Base-by-base conservation (phyloP, 2,329 filamentous ascomycete genomes). In the Xylariaceae sp. region DNA sequence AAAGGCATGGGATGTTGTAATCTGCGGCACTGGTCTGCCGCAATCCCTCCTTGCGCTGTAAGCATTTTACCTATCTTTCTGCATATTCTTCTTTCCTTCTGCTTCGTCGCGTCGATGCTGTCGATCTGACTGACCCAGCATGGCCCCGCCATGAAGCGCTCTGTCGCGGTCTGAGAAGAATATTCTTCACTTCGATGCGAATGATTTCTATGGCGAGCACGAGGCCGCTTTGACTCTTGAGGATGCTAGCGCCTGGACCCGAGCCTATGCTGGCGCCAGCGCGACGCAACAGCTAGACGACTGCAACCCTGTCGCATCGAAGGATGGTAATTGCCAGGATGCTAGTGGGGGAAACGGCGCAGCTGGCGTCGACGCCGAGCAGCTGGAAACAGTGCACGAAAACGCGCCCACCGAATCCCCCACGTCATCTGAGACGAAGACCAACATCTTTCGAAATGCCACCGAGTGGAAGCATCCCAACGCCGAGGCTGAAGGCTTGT, bases 101-200 rank as follows among this genome's bases (percentile, higher is more conserved):
- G 15, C 51, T 53, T 51, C 52, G 55, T 58, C 49, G 45, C 55
- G 54, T 65, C 59, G 58, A 64, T 61, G 61, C 69, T 77, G 53
- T 64, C 77, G 77, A 73, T 85, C 86, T 88, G 84, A 89, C 88
- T 90, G 84, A 91, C 86, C 74, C 76, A 88, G 82, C 75, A 72
- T 70, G 74, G 72, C 69, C 58, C 61, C 69, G 60, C 65, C 65
- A 61, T 77, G 73, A 82, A 97, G 93, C 82, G 89, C 93, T 69
- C 82, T 97, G 68, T 97, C 93, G 67, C 88, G 92, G 71, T 96
- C 92, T 63, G 88, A 87, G 72, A 96, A 96, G 80, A 94, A 90
- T 69, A 84, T 97, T 66, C 83, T 97, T 61, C 93, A 97, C 73
- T 79, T 97, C 72, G 93, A 97, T 72, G 82, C 84, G 64, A 92